Evolutionary conservation across 768 basidiomycete genomes (phyloP).

Genomic region (Solioccasus polychromus): DNA sequence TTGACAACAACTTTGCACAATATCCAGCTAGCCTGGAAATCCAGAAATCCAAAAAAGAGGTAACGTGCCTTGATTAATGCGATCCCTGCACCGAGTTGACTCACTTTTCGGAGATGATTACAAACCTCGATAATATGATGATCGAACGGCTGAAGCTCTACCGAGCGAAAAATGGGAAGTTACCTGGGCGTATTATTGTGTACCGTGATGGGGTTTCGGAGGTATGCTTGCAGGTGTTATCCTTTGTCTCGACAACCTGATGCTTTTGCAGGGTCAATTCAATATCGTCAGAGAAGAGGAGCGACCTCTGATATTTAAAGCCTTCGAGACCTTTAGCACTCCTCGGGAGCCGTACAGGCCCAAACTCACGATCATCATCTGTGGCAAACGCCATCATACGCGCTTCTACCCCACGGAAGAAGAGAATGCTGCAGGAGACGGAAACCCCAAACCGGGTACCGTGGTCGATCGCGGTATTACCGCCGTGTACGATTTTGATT

Average conservation of each 20-base stretch:
- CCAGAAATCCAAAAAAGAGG: constrained; percentile 70
- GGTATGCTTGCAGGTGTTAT: constrained; percentile 33
- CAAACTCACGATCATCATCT: constrained; percentile 50
- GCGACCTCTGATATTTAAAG: constrained; percentile 39
- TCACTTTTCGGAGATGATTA: constrained; percentile 40
- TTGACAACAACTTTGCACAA: constrained; percentile 43
- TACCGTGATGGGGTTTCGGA: constrained; percentile 80
- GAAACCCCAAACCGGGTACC: constrained; percentile 52
- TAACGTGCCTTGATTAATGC: constrained; percentile 2
- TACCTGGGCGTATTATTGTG: constrained; percentile 49
- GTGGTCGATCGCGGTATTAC: constrained; percentile 56
- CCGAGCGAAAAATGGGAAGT: constrained; percentile 30
- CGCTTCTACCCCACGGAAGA: constrained; percentile 53
- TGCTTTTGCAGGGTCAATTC: constrained; percentile 45
- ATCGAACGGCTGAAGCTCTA: constrained; percentile 42
- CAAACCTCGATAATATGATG: constrained; percentile 49
- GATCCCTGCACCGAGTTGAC: background rate
- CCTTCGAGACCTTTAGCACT: constrained; percentile 40
- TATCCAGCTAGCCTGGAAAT: constrained; percentile 51
- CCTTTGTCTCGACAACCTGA: constrained; percentile 9
- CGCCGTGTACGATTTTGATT: constrained; percentile 52
- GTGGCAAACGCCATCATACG: constrained; percentile 58
- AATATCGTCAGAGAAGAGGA: constrained; percentile 42
- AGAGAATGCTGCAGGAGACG: constrained; percentile 39
- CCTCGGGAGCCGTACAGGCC: constrained; percentile 40